These are phyloP conservation scores for Leccinum imitatum DNA, from an alignment of 768 basidiomycete species.

Conservation along the genomic window DNA sequence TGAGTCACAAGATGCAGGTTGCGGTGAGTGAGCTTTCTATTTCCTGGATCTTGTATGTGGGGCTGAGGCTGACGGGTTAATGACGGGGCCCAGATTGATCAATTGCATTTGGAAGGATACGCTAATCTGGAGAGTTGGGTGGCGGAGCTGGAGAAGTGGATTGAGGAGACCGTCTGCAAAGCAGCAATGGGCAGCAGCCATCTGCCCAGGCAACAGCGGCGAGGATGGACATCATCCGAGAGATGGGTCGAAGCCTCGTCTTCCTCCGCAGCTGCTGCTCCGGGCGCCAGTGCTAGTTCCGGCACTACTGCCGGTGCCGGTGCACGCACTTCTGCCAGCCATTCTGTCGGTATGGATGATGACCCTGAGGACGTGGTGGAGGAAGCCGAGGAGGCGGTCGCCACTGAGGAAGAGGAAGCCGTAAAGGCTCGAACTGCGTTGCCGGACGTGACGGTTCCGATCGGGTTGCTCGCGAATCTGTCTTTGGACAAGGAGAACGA, in stretches of 20 bases:
- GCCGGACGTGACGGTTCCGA: constrained; percentile 70
- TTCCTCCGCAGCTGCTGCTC: background rate
- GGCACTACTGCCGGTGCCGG: background rate
- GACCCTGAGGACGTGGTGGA: constrained; percentile 43
- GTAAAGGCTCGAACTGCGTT: constrained; percentile 51
- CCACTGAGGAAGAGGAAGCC: constrained; percentile 38
- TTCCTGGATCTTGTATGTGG: no score
- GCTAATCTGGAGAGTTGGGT: no score
- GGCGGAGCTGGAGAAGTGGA: constrained; percentile 35
- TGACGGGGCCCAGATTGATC: no score
- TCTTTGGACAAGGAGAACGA: constrained; percentile 57
- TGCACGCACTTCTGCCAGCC: background rate
- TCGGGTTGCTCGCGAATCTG: constrained; percentile 73
- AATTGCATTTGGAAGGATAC: no score
- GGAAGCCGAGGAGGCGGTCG: constrained; percentile 28
- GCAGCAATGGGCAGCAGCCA: constrained; percentile 48
- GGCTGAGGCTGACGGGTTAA: no score
- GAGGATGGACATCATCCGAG: constrained; percentile 29
- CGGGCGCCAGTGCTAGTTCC: background rate
- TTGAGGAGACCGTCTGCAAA: constrained; percentile 72
- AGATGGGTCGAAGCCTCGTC: constrained; percentile 27
- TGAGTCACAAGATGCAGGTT: no score
- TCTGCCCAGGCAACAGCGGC: constrained; percentile 40
- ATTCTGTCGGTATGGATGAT: constrained; percentile 3
- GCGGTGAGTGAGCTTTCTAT: no score